Evolutionary conservation across 352 stramenopile genomes (phyloP), one percentile per base, ranked within the genome.

Genomic region (Blastocystis sp.): DNA sequence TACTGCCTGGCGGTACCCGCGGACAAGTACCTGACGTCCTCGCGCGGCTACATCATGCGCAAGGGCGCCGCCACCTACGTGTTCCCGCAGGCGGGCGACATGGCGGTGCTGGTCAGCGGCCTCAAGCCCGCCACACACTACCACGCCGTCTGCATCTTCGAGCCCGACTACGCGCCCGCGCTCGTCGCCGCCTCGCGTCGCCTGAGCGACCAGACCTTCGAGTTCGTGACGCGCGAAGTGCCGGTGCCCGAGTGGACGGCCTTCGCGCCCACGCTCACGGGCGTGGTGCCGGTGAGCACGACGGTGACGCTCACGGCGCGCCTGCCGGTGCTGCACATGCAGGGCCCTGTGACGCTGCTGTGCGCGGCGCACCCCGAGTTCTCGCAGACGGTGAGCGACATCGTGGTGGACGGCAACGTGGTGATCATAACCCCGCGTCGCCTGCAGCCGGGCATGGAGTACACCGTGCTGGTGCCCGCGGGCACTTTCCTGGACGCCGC

Each of bases 71-170:
- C n/a, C 40, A 63, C 52, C 3, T 84, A 84, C 61, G 48, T 68
- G 52, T 84, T 70, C 74, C 74, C 74, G 11, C 52, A 63, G 21
- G 28, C 52, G 54, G 34, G 0, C 21, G 52, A 43, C 17, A 63
- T 84, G 74, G 57, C 57, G 54, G 60, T 84, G 57, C 17, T 68
- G 54, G 38, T 84, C 38, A 34, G 21, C 42, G 60, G 57, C 34
- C 54, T 84, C 52, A 45, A 84, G 52, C 28, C 54, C 11, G 28
- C 11, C 38, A 68, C 52, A 3, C 24, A 38, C 7, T 84, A 84
- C 61, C 54, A 63, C 38, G 74, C 54, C 3, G 54, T 54, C 24
- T 84, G 74, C 45, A 84, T 84, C 52, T 84, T 84, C 54, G 74
- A 84, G 17, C 74, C 74, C 28, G 74, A 84, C 61, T 84, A 57